Conservation (phyloP, 371 early-diverging fungal genomes). For the Mortierella sp. region DNA sequence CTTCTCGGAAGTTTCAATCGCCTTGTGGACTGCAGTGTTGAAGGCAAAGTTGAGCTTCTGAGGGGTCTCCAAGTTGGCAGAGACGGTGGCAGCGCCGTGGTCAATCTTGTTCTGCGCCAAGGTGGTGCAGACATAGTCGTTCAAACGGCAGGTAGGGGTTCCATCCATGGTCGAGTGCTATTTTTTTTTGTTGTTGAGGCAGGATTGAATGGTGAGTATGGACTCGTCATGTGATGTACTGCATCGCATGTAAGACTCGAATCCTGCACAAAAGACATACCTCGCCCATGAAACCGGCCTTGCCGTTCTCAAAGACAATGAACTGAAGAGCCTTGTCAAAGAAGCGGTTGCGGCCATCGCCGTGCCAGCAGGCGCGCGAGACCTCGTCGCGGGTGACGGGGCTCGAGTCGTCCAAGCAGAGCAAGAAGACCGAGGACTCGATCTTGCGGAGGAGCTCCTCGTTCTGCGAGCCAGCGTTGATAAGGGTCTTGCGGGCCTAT, state of each 20-base stretch:
- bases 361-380: constrained; percentile 90
- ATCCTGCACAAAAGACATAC: constrained; percentile 26
- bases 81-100: constrained; percentile 67
- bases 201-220: not conserved
- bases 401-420: constrained; percentile 88
- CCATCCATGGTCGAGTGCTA: constrained; percentile 97
- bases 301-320: constrained; percentile 95
- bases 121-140: constrained; percentile 64
- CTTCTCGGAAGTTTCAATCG: constrained; percentile 73
- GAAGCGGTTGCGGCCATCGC: constrained; percentile 94
- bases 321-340: constrained; percentile 96
- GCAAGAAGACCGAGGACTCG: constrained; percentile 86
- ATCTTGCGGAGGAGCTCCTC: constrained; percentile 80
- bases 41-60: constrained; percentile 77
- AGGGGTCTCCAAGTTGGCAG: constrained; percentile 73
- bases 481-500: constrained; percentile 71
- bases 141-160: constrained; percentile 88
- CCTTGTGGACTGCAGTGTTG: constrained; percentile 63
- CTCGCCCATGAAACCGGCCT: constrained; percentile 95
- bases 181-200: not conserved
- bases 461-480: constrained; percentile 79
- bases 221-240: not conserved
- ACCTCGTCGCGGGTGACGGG: constrained; percentile 91
- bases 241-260: not conserved
- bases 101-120: constrained; percentile 71